Base-by-base conservation (phyloP, 495 filamentous ascomycete species). In the Antarctomyces pellizariae region DNA sequence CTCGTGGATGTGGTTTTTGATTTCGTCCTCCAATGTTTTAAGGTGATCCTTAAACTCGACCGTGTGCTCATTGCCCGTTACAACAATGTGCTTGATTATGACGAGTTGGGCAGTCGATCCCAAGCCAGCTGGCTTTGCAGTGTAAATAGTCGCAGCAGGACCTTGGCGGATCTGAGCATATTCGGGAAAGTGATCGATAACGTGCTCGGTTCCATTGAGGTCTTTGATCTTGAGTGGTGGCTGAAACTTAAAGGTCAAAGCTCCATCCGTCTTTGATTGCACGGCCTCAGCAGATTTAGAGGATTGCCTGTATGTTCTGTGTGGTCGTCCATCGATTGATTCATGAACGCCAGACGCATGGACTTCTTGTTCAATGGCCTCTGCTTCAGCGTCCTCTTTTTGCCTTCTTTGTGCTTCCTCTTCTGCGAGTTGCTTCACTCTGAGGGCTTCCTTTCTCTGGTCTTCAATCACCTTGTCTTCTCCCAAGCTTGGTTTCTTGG, bases 1-100 rank as follows among this genome's bases (percentile, higher is more conserved):
- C 42, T 70, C n/a, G n/a, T n/a, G n/a, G n/a, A n/a, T 84, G 17
- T 86, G 44, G 2, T 49, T 48, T 33, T 90, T 76, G 15, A 97
- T 44, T 26, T 71, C 62, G 7, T 48, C 47, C 43, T 84, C 76
- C 14, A 82, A 39, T 4, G 53, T 48, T 43, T 72, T 63, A 13
- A 82, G 48, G 21, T 66, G 57, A 28, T 59, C 74, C 51, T 75
- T 92, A 48, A 62, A 56, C 13, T 52, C 45, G 11, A 37, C 44
- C 25, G 64, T 39, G 38, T 68, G 50, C 41, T 59, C 66, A 43
- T 62, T 49, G 35, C 50, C 49, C 33, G 62, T 46, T 39, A 54
- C 45, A 40, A 89, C 37, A 33, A 59, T 44, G 18, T 53, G 62
- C 34, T 73, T 57, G 43, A 89, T 91, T 27, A 91, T 44, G 4